These are phyloP conservation scores for Paramecium pentaurelia DNA, from an alignment of 73 alveolate species.

Conservation along the genomic window DNA sequence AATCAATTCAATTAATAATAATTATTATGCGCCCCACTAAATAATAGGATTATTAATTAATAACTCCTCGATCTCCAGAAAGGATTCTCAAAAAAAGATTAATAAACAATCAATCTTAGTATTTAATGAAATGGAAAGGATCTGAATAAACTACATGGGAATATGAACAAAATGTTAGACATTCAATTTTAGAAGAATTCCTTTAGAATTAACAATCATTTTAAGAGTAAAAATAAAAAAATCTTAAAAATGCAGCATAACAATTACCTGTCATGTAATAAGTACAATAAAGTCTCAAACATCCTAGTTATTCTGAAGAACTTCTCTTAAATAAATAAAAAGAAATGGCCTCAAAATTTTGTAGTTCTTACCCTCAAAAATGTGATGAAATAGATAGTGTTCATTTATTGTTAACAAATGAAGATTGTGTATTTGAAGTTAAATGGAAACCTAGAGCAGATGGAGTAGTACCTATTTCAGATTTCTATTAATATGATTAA, in stretches of 20 bases:
- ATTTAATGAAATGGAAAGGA: not conserved
- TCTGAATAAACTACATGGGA: not conserved
- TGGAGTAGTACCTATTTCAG: slow-evolving; percentile 1
- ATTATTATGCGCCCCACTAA: not conserved
- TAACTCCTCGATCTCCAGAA: slow-evolving; percentile 19
- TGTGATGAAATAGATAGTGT: not conserved
- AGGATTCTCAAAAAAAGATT: not conserved
- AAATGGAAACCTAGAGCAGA: not conserved
- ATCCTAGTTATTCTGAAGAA: not conserved
- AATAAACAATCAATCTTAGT: not conserved
- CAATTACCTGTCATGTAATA: not conserved
- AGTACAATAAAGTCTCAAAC: not conserved
- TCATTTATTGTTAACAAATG: not conserved
- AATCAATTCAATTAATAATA: not conserved
- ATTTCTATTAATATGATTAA: not conserved
- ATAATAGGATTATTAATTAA: not conserved
- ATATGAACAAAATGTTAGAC: not conserved
- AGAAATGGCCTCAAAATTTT: not conserved
- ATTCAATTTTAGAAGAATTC: not conserved
- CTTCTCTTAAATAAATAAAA: not conserved
- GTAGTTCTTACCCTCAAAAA: not conserved
- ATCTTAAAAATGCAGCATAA: not conserved
- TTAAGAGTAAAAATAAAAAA: not conserved
- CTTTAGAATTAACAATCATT: not conserved
- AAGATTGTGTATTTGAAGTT: not conserved